Base-by-base conservation (phyloP, 2,329 filamentous ascomycete genomes). In the Colletotrichum lentis region DNA sequence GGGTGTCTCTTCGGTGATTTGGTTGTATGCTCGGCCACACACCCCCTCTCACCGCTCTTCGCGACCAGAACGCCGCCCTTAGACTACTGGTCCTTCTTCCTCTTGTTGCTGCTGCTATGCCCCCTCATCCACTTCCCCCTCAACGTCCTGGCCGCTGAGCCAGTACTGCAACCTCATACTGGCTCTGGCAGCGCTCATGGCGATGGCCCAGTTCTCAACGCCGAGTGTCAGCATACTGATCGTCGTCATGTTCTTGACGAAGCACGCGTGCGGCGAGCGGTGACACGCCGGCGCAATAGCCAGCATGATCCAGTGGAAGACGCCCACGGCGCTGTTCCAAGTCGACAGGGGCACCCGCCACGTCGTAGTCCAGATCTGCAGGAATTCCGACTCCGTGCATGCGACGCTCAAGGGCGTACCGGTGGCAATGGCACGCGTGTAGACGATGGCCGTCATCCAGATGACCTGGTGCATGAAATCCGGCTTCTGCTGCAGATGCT, bases 151-250 rank as follows among this genome's bases (percentile, higher is more conserved):
- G 14, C 73, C 73, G 18, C 74, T 74, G 11, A 85, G 73, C 82
- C 83, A 85, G 11, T 74, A 71, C 70, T 83, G 80, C 58, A 85
- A 69, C 31, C 73, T 76, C 68, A 84, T 70, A 3, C 75, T 77
- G 0, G 76, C 77, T 16, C 73, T 73, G 27, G 80, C 79, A 4
- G 80, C 75, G 5, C 77, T 77, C 3, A 76, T 75, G 1, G 77
- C 77, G 12, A 84, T 75, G 54, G 82, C 80, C 84, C 84, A 86
- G 69, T 83, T 82, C 55, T 85, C 83, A 39, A 84, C 75, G 0
- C 78, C 80, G 62, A 84, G 79, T 60, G 83, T 81, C 69, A 83
- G 78, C 47, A 82, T 75, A 5, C 78, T 80, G 10, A 79, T 75
- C 16, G 80, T 79, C 35, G 83, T 75, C 67, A 83, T 74, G 43